Percentiles rank a stretch among this genome's conserved stretches.
Evolutionary conservation across 257 asterid genomes (phyloP).

Genomic region (Hygrophila difformis): DNA sequence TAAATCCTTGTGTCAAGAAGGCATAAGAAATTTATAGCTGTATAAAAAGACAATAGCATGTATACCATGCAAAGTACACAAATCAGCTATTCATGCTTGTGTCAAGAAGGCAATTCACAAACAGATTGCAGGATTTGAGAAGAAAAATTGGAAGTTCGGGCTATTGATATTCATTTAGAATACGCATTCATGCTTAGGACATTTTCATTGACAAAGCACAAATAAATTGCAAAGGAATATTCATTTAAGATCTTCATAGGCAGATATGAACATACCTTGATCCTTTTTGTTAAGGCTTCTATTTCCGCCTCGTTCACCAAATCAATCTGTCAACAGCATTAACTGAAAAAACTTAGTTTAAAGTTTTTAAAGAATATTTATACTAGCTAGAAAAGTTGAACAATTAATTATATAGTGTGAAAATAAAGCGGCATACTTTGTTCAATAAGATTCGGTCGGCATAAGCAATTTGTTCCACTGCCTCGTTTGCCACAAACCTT

Average conservation of each 20-base stretch:
- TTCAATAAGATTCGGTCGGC: constrained; percentile 91
- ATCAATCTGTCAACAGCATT: constrained; percentile 66
- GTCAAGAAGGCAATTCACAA: background rate
- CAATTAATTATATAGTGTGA: background rate
- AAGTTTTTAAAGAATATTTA: constrained; percentile 14
- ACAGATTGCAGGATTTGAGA: background rate
- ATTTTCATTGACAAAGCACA: background rate
- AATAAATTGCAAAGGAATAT: constrained; percentile 2
- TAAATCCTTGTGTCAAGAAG: too few species aligned
- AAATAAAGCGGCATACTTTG: constrained; percentile 34
- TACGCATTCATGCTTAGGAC: constrained; percentile 8
- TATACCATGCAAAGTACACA: too few species aligned
- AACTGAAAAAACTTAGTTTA: constrained; percentile 18
- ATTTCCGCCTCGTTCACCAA: constrained; percentile 63
- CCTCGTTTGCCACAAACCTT: constrained; percentile 93
- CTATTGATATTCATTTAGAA: background rate
- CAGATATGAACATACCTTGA: constrained; percentile 41
- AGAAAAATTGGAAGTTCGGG: background rate
- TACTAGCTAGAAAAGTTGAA: constrained; percentile 7
- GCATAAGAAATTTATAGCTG: too few species aligned
- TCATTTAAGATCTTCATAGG: background rate
- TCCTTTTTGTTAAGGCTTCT: constrained; percentile 50
- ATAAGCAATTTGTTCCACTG: constrained; percentile 95
- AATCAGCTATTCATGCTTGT: background rate
- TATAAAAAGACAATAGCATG: too few species aligned